phyloP scores from a whole-genome alignment of 1,139 yeast species.

The Suhomyces panamericanus region DNA sequence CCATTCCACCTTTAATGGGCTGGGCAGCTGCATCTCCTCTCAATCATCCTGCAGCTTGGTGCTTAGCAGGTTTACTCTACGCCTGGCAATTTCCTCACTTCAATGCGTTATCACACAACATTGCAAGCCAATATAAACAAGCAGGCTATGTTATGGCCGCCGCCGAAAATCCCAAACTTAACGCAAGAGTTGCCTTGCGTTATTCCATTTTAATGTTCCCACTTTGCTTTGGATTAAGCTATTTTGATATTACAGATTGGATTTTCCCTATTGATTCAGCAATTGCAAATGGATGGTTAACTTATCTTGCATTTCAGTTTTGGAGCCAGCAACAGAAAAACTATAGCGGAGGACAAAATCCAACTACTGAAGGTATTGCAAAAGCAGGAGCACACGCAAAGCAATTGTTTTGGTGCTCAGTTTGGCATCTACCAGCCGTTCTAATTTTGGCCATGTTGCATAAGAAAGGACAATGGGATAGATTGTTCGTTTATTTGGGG shows the following conservation, averaged over 20 bases:
- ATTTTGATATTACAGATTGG: conserved; percentile 81
- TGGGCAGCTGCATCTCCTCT: conserved; percentile 95
- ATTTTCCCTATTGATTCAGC: conserved; percentile 79
- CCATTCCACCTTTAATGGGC: conserved; percentile 98
- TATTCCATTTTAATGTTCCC: conserved; percentile 92
- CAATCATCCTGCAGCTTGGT: conserved; percentile 91
- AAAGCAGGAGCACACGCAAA: conserved; percentile 70
- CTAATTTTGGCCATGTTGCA: conserved; percentile 90
- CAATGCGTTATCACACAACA: conserved; percentile 85
- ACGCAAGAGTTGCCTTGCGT: conserved; percentile 90
- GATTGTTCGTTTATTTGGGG: conserved; percentile 45
- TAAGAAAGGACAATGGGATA: conserved; percentile 94
- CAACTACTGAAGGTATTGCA: conserved; percentile 55
- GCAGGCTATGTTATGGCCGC: conserved; percentile 99
- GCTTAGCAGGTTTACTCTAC: conserved; percentile 81
- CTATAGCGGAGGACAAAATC: conserved; percentile 40
- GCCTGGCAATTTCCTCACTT: conserved; percentile 99
- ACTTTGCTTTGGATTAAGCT: conserved; percentile 78
- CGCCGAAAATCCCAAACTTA: conserved; percentile 84
- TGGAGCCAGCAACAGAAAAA: conserved; percentile 75
- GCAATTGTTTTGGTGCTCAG: conserved; percentile 90
- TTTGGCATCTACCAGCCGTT: conserved; percentile 90
- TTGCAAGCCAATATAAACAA: conserved; percentile 79
- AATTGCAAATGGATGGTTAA: conserved; percentile 80
- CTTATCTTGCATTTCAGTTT: conserved; percentile 76